Conservation (phyloP, 352 stramenopile genomes). For the Elongisporangium senticosum region DNA sequence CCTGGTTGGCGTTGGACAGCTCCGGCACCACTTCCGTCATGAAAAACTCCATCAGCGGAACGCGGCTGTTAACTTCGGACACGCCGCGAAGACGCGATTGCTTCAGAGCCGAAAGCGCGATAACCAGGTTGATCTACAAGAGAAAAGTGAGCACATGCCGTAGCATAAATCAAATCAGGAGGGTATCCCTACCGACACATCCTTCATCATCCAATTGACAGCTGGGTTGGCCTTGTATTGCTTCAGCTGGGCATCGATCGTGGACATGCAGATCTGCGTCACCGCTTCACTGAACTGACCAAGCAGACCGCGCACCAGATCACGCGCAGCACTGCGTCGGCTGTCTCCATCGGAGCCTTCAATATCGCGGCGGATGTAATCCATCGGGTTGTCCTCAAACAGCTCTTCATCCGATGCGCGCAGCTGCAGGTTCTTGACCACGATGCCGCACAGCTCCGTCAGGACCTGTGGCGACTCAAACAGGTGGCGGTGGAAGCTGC, state of each 20-base stretch:
- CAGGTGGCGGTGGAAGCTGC: slow-evolving; percentile 90
- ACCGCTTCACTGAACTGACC: slow-evolving; percentile 92
- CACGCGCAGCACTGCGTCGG: slow-evolving; percentile 90
- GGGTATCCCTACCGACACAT: slow-evolving; percentile 85
- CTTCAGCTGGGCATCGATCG: slow-evolving; percentile 89
- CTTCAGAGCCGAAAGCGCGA: slow-evolving; percentile 93
- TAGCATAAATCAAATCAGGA: not conserved
- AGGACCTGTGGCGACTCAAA: slow-evolving; percentile 81
- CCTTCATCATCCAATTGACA: slow-evolving; percentile 93
- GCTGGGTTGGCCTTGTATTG: slow-evolving; percentile 85
- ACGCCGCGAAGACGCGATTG: slow-evolving; percentile 92
- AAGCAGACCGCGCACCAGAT: slow-evolving; percentile 94
- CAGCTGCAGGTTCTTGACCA: slow-evolving; percentile 97
- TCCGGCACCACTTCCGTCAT: slow-evolving; percentile 91
- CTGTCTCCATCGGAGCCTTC: slow-evolving; percentile 97
- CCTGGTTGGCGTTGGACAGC: slow-evolving; percentile 79
- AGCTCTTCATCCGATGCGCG: slow-evolving; percentile 95
- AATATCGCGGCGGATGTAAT: slow-evolving; percentile 98
- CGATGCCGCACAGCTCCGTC: slow-evolving; percentile 94
- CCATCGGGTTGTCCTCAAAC: slow-evolving; percentile 98
- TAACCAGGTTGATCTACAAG: slow-evolving; percentile 88
- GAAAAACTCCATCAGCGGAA: slow-evolving; percentile 98
- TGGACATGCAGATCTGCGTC: slow-evolving; percentile 91
- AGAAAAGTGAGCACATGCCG: not conserved
- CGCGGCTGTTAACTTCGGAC: slow-evolving; percentile 90